phyloP scores from a whole-genome alignment of 352 stramenopile genomes.

The Globisporangium splendens region DNA sequence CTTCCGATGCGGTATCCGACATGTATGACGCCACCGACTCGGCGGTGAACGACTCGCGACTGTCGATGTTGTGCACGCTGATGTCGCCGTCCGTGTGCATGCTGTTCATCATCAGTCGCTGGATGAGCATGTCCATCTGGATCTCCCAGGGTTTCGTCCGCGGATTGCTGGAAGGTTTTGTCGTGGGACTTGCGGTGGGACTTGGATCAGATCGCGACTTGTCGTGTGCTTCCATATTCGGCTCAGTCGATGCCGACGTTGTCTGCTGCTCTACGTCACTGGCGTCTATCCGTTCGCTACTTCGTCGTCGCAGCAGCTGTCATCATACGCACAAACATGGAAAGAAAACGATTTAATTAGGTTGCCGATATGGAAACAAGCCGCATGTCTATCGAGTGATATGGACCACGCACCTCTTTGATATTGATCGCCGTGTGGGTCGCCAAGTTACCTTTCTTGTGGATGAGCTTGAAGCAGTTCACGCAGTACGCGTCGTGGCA shows the following conservation, averaged over 20 bases:
- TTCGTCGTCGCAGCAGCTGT: constrained; percentile 6
- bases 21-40: constrained; percentile 37
- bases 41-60: constrained; percentile 38
- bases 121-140: constrained; percentile 82
- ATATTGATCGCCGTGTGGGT: constrained; percentile 78
- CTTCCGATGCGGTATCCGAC: constrained; percentile 28
- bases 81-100: constrained; percentile 71
- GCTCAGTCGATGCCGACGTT: constrained; percentile 7
- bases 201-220: constrained; percentile 12
- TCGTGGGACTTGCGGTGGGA: background rate
- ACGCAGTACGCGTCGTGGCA: constrained; percentile 85
- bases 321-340: too few relatives aligned
- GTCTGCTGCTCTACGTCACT: background rate
- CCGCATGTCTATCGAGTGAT: too few relatives aligned
- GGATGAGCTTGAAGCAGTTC: constrained; percentile 85
- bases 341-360: too few relatives aligned
- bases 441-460: constrained; percentile 82
- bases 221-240: constrained; percentile 11
- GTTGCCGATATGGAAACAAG: too few relatives aligned
- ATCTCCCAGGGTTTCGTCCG: constrained; percentile 70
- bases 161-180: constrained; percentile 8
- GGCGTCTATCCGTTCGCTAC: constrained; percentile 4
- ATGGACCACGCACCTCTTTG: constrained; percentile 22
- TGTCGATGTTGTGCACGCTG: constrained; percentile 78
- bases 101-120: constrained; percentile 83